Evolutionary conservation across 106 monocot genomes (phyloP).

Genomic region (Platanthera zijinensis): DNA sequence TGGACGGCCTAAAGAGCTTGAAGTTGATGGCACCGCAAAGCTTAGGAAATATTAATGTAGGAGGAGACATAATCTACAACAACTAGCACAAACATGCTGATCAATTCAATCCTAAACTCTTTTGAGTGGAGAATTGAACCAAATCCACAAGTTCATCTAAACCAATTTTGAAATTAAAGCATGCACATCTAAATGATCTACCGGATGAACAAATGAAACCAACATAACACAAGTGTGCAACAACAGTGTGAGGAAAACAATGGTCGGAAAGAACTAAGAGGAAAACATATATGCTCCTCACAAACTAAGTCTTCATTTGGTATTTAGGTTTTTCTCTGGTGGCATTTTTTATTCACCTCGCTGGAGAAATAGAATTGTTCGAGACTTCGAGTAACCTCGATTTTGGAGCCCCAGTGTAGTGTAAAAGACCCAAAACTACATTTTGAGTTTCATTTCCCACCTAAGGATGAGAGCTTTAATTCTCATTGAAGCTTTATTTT

Average conservation of each 20-base stretch:
- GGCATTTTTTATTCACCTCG: too few relatives aligned
- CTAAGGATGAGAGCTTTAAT: too few relatives aligned
- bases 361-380: too few relatives aligned
- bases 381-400: too few relatives aligned
- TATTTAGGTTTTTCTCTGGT: too few relatives aligned
- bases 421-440: too few relatives aligned
- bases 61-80: neutral
- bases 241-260: neutral
- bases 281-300: neutral
- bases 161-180: neutral
- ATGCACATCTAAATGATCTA: neutral
- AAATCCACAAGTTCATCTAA: neutral
- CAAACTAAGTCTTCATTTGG: neutral
- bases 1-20: neutral
- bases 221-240: neutral
- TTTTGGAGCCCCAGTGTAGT: too few relatives aligned
- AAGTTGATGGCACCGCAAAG: neutral
- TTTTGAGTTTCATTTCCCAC: too few relatives aligned
- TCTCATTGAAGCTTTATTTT: too few relatives aligned
- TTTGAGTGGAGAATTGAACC: neutral
- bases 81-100: neutral
- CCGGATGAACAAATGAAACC: neutral
- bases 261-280: neutral
- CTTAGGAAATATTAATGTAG: neutral
- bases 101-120: neutral